phyloP scores from a whole-genome alignment of 495 filamentous ascomycete species.

The Thermothielavioides terrestris region DNA sequence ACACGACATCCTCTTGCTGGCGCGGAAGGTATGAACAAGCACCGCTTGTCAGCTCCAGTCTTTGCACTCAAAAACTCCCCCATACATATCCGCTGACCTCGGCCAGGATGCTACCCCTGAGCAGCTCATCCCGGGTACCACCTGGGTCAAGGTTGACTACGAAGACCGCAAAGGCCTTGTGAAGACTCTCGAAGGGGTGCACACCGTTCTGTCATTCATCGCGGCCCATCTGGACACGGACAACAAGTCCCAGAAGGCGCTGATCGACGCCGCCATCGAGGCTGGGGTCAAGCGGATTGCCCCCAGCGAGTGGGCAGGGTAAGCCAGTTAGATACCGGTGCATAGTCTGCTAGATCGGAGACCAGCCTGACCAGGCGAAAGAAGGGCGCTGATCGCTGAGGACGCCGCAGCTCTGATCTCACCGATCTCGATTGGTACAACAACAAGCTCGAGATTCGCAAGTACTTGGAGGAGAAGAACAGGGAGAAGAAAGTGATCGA shows the following conservation, averaged over 20 bases:
- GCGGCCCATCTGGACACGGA: conserved; percentile 24
- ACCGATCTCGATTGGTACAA: conserved; percentile 37
- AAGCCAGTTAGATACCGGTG: too few relatives aligned
- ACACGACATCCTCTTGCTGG: conserved; percentile 44
- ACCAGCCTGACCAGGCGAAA: too few relatives aligned
- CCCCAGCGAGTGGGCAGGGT: conserved; percentile 36
- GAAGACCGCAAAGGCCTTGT: conserved; percentile 28
- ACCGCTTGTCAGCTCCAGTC: too few relatives aligned
- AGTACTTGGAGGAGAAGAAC: conserved; percentile 35
- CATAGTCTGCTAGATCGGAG: too few relatives aligned
- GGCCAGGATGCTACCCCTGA: conserved; percentile 9
- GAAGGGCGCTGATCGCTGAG: too few relatives aligned
- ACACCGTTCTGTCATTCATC: conserved; percentile 49
- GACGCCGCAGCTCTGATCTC: conserved; percentile 11
- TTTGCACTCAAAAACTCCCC: too few relatives aligned
- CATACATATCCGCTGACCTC: too few relatives aligned
- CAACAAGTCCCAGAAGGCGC: conserved; percentile 30
- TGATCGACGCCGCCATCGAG: conserved; percentile 44
- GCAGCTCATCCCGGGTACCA: conserved; percentile 12
- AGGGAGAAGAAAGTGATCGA: conserved; percentile 35
- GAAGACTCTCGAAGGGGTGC: conserved; percentile 34
- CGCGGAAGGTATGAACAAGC: conserved; percentile 39
- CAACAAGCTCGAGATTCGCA: conserved; percentile 36
- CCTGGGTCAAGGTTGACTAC: conserved; percentile 40
- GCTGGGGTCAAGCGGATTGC: conserved; percentile 48